A percentile compares a stretch with the other conserved stretches of the same genome.
Evolutionary conservation across 75 land plant species (phyloP).

Genomic region (Selaginella moellendorffii): DNA sequence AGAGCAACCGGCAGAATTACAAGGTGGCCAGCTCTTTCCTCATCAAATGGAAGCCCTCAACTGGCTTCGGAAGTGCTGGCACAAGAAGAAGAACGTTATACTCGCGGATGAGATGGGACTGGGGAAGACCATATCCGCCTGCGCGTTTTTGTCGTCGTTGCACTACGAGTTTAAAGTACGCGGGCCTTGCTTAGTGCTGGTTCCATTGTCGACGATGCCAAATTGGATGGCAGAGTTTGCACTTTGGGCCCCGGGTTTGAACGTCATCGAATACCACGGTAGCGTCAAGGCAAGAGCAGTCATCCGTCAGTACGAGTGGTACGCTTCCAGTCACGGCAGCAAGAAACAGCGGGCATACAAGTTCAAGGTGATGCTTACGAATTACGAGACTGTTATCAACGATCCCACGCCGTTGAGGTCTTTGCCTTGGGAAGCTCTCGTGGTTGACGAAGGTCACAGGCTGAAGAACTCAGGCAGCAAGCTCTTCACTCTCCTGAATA

Average conservation of each 20-base stretch:
- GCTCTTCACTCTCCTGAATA: slow-evolving; percentile 65
- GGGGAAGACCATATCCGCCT: slow-evolving; percentile 90
- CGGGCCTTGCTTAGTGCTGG: slow-evolving; percentile 78
- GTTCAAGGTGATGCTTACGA: slow-evolving; percentile 82
- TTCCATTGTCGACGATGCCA: slow-evolving; percentile 92
- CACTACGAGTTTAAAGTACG: slow-evolving; percentile 58
- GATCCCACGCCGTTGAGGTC: slow-evolving; percentile 65
- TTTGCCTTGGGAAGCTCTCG: slow-evolving; percentile 88
- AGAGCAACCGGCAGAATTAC: slow-evolving; percentile 82
- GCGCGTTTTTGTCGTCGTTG: slow-evolving; percentile 72
- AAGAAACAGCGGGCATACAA: slow-evolving; percentile 27
- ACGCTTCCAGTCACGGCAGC: slow-evolving; percentile 31
- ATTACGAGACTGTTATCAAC: slow-evolving; percentile 80
- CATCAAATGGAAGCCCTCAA: slow-evolving; percentile 96
- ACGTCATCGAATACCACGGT: slow-evolving; percentile 95
- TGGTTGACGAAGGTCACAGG: slow-evolving; percentile 96
- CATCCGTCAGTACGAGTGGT: slow-evolving; percentile 94
- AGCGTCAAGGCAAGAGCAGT: slow-evolving; percentile 70
- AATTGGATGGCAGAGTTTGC: slow-evolving; percentile 86
- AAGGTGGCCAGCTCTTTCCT: slow-evolving; percentile 82
- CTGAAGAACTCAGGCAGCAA: slow-evolving; percentile 75
- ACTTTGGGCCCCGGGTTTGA: slow-evolving; percentile 78
- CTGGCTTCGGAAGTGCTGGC: slow-evolving; percentile 91
- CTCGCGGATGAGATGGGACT: slow-evolving; percentile 99
- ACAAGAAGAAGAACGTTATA: slow-evolving; percentile 74